Percentiles rank a stretch among this genome's conserved stretches.
Conservation (phyloP, 202 grass and related monocot species). For the Bolboschoenoplectus hybrid region DNA sequence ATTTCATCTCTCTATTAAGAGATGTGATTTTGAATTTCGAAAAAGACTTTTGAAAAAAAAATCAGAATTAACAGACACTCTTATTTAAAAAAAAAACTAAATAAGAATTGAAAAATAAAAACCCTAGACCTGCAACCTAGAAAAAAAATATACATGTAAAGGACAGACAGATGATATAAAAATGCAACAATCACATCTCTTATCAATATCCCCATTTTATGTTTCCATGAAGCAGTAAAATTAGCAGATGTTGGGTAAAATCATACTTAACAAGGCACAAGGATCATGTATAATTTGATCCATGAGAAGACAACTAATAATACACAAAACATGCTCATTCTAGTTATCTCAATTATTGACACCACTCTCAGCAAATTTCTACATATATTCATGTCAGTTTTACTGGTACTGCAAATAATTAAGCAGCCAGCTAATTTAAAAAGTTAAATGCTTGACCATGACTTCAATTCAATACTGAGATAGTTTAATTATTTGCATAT, state of each 20-base stretch:
- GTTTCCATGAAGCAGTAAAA: not conserved
- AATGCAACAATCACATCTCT: not conserved
- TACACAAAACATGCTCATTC: not conserved
- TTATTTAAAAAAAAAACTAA: not conserved
- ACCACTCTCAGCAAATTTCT: not conserved
- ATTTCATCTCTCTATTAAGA: no score
- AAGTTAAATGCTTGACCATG: not conserved
- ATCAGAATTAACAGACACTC: not conserved
- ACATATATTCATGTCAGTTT: not conserved
- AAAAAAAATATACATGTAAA: not conserved
- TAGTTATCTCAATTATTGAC: conserved; percentile 6
- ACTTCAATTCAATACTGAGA: not conserved
- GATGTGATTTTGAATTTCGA: no score
- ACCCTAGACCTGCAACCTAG: not conserved
- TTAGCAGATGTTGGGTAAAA: not conserved
- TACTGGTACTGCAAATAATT: not conserved
- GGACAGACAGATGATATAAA: not conserved
- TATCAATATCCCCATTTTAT: not conserved
- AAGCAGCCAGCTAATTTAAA: not conserved
- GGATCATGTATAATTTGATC: not conserved
- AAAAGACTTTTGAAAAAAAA: no score
- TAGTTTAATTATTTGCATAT: not conserved
- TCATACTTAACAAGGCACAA: conserved; percentile 9
- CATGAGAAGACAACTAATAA: not conserved
- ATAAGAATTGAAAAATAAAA: not conserved